A percentile compares a stretch with the other conserved stretches of the same genome.
phyloP scores from a whole-genome alignment of 2,329 filamentous ascomycete genomes.

The Fusarium veterinarium region DNA sequence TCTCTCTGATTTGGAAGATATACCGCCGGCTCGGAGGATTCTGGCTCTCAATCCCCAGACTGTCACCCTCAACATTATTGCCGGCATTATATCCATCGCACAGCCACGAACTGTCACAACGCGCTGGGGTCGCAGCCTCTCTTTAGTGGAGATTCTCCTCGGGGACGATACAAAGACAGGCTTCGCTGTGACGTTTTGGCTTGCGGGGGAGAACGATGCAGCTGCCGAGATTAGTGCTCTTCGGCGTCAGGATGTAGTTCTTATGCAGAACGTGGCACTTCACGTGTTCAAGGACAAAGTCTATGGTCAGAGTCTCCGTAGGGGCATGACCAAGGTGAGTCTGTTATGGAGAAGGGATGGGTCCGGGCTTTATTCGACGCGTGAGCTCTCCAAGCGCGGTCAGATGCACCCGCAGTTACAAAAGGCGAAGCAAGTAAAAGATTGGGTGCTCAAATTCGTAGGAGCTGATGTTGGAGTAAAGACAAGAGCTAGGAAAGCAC shows the following conservation, averaged over 20 bases:
- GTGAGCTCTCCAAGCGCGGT: conserved; percentile 55
- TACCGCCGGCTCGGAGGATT: conserved; percentile 76
- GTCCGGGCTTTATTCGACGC: conserved; percentile 66
- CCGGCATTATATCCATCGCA: conserved; percentile 78
- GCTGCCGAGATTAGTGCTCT: conserved; percentile 58
- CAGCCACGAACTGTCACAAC: conserved; percentile 76
- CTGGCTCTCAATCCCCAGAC: conserved; percentile 79
- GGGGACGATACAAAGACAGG: conserved; percentile 87
- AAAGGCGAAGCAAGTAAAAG: conserved; percentile 75
- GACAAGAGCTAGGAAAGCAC: conserved; percentile 20
- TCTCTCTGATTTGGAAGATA: conserved; percentile 69
- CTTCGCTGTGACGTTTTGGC: conserved; percentile 88
- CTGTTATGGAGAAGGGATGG: conserved; percentile 68
- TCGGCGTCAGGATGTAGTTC: conserved; percentile 78
- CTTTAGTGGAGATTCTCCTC: conserved; percentile 81
- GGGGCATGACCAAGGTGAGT: conserved; percentile 75
- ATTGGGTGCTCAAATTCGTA: conserved; percentile 82
- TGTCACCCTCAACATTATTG: conserved; percentile 84
- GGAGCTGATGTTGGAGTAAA: conserved; percentile 48
- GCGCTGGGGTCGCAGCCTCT: conserved; percentile 68
- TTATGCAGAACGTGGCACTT: conserved; percentile 83
- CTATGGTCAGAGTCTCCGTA: conserved; percentile 84
- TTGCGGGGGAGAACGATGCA: conserved; percentile 57
- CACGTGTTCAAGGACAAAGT: conserved; percentile 80
- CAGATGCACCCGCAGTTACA: conserved; percentile 63